A percentile compares a stretch with the other conserved stretches of the same genome.
phyloP scores from a whole-genome alignment of 306 rosid species.

The Cyclanthera cordifolia region DNA sequence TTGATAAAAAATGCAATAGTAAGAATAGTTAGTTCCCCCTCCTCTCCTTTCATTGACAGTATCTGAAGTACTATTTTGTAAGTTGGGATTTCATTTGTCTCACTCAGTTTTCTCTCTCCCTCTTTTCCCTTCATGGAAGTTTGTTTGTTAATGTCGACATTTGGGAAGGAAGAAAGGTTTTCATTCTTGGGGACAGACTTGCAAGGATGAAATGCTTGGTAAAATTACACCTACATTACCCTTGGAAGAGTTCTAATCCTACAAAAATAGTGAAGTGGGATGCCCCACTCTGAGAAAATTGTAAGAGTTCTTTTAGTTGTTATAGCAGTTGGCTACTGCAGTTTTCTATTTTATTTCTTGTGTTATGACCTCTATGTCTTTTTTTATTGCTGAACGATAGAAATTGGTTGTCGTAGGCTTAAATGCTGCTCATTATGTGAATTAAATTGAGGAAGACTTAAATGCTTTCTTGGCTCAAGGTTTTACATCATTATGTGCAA shows the following conservation, averaged over 20 bases:
- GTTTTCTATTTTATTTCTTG: constrained; percentile 2
- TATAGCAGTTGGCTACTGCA: constrained; percentile 15
- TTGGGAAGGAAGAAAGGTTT: constrained; percentile 96
- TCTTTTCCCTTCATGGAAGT: constrained; percentile 12
- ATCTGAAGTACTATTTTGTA: too few relatives aligned
- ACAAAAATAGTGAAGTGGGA: constrained; percentile 86
- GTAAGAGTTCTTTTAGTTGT: constrained; percentile 46
- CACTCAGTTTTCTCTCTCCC: constrained; percentile 11
- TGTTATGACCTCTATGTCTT: background rate
- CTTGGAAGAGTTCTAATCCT: constrained; percentile 57
- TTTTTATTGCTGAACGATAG: constrained; percentile 39
- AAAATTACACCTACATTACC: too few relatives aligned
- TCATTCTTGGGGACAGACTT: constrained; percentile 85
- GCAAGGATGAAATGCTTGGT: too few relatives aligned
- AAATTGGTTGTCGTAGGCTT: constrained; percentile 79
- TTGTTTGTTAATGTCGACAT: constrained; percentile 59
- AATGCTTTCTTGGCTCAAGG: constrained; percentile 58
- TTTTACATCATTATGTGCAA: constrained; percentile 21
- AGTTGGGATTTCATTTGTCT: constrained; percentile 6
- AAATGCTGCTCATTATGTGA: constrained; percentile 32
- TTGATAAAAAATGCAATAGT: too few relatives aligned
- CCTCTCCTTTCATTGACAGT: too few relatives aligned
- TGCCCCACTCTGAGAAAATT: constrained; percentile 68
- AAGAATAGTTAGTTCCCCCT: too few relatives aligned
- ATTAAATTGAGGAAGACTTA: constrained; percentile 51